Conservation (phyloP, 176 grass and related monocot species). For the Hordeum marinum region DNA sequence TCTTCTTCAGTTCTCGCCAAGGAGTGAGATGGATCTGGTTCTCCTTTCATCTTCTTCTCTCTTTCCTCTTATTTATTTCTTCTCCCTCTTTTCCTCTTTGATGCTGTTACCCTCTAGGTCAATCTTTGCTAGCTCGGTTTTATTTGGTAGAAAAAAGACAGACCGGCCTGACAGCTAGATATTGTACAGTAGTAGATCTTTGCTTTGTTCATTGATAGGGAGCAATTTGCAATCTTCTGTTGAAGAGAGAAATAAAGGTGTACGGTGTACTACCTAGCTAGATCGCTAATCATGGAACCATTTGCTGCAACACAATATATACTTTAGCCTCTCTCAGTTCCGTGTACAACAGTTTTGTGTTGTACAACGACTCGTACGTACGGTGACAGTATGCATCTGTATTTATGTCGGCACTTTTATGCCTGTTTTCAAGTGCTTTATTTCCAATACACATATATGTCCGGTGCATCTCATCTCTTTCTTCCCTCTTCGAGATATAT, state of each 20-base stretch:
- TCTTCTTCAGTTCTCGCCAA: neutral
- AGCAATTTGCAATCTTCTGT: neutral
- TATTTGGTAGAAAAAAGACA: neutral
- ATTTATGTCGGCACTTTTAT: neutral
- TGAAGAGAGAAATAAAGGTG: neutral
- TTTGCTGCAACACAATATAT: neutral
- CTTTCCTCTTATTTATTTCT: neutral
- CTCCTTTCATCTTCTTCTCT: neutral
- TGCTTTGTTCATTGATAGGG: neutral
- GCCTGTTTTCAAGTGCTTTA: neutral
- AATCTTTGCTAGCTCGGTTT: neutral
- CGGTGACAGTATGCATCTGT: neutral
- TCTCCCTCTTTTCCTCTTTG: neutral
- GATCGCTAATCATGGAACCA: neutral
- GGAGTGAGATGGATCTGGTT: slow-evolving; percentile 8
- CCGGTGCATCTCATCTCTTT: neutral
- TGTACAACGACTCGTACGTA: neutral
- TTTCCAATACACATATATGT: neutral
- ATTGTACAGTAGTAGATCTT: neutral
- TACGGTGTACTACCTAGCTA: neutral
- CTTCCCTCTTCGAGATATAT: neutral
- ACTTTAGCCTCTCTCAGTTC: neutral
- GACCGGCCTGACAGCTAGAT: neutral
- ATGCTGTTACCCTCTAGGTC: neutral
- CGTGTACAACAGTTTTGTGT: neutral